These are phyloP conservation scores for Globisporangium splendens DNA, from an alignment of 352 stramenopile genomes.

Conservation along the genomic window DNA sequence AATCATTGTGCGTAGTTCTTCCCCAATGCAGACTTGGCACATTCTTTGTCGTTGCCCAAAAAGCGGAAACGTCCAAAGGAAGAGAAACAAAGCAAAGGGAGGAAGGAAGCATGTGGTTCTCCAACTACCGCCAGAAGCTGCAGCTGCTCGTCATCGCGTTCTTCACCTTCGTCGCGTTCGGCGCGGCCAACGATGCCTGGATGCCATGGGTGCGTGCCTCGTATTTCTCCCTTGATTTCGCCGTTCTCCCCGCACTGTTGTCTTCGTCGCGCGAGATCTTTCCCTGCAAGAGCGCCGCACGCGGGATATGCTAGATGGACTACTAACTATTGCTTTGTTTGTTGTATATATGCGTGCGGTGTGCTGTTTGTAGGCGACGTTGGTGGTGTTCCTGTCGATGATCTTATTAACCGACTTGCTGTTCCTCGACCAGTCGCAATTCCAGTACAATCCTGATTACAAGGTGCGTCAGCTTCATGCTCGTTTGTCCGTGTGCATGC, in stretches of 20 bases:
- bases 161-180: slow-evolving; percentile 82
- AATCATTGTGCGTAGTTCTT: neutral
- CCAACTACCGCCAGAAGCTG: slow-evolving; percentile 69
- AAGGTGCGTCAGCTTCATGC: slow-evolving; percentile 36
- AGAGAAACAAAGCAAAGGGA: slow-evolving; percentile 1
- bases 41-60: neutral
- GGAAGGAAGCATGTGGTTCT: slow-evolving; percentile 59
- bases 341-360: neutral
- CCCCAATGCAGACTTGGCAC: neutral
- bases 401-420: slow-evolving; percentile 68
- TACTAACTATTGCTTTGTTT: slow-evolving; percentile 1
- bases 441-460: slow-evolving; percentile 84
- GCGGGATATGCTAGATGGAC: neutral
- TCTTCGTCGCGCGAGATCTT: slow-evolving; percentile 2
- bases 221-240: neutral
- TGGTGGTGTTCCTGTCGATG: slow-evolving; percentile 76
- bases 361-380: slow-evolving; percentile 39
- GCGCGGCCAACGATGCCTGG: slow-evolving; percentile 65
- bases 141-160: slow-evolving; percentile 80
- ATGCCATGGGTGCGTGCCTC: slow-evolving; percentile 71
- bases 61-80: neutral
- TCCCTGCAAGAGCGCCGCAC: neutral
- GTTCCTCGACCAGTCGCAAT: slow-evolving; percentile 70
- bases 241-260: neutral
- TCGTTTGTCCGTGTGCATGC: neutral